phyloP scores from a whole-genome alignment of 2,329 filamentous ascomycete genomes.

The Plenodomus biglobosus region DNA sequence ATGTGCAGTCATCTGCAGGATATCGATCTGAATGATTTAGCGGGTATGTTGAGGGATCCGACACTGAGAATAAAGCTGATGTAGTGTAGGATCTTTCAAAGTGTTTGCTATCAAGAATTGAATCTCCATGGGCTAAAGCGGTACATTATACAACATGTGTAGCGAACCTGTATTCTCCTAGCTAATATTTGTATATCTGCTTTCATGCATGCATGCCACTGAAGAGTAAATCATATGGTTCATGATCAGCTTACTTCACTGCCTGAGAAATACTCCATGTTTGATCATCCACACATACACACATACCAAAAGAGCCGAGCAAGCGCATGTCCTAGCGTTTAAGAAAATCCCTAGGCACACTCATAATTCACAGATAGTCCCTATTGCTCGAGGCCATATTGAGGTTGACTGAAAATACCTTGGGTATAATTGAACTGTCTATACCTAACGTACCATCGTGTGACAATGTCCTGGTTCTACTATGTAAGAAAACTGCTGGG shows the following conservation, averaged over 20 bases:
- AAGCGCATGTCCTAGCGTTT: slow-evolving; percentile 47
- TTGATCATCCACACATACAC: slow-evolving; percentile 30
- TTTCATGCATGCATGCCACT: too few species aligned
- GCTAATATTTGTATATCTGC: too few species aligned
- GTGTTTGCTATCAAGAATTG: slow-evolving; percentile 53
- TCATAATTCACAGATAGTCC: slow-evolving; percentile 44
- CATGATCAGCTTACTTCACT: too few species aligned
- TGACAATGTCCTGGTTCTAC: slow-evolving; percentile 50
- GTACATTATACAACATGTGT: too few species aligned
- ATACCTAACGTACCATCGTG: slow-evolving; percentile 47
- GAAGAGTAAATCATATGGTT: too few species aligned
- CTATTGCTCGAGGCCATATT: slow-evolving; percentile 51
- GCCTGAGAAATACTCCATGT: too few species aligned
- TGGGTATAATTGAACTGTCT: slow-evolving; percentile 48
- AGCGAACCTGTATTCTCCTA: too few species aligned
- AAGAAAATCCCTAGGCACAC: slow-evolving; percentile 35
- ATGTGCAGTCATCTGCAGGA: slow-evolving; percentile 21
- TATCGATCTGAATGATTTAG: slow-evolving; percentile 37
- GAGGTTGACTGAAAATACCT: too few species aligned
- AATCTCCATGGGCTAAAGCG: too few species aligned
- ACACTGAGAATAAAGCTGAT: not conserved
- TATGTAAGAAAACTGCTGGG: slow-evolving; percentile 40
- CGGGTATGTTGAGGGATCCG: slow-evolving; percentile 6
- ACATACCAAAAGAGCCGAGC: slow-evolving; percentile 53
- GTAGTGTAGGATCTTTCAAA: slow-evolving; percentile 48